Conservation (phyloP, 2,329 filamentous ascomycete genomes). For the Pseudogymnoascus sp. region DNA sequence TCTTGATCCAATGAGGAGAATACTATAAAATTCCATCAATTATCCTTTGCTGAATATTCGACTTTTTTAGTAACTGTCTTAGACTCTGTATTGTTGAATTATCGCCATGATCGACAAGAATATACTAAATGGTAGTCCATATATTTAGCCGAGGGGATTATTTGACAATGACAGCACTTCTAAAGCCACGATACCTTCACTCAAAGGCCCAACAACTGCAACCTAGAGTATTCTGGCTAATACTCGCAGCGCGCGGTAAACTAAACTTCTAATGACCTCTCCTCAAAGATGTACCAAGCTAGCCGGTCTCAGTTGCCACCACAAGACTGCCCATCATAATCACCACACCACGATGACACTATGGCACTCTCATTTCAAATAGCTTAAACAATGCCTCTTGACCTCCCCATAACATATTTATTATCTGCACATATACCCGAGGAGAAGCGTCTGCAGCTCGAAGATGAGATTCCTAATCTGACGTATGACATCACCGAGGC, state of each 20-base stretch:
- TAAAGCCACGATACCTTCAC: background rate
- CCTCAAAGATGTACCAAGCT: background rate
- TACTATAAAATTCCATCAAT: background rate
- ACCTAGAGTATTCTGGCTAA: background rate
- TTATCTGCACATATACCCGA: conserved; percentile 62
- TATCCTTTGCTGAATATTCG: too few relatives aligned
- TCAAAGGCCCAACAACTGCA: background rate
- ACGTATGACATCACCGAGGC: conserved; percentile 70
- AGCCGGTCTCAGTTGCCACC: background rate
- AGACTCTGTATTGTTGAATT: background rate
- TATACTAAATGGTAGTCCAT: background rate
- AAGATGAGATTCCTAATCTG: conserved; percentile 56
- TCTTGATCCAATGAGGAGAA: background rate
- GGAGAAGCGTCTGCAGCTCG: conserved; percentile 56
- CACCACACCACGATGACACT: background rate
- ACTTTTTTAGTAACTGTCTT: background rate
- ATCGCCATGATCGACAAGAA: background rate
- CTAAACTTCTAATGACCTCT: background rate
- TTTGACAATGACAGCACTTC: background rate
- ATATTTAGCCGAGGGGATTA: background rate
- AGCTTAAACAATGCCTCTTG: conserved; percentile 8
- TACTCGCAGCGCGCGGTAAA: background rate
- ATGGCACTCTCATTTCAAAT: background rate
- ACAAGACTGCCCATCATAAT: background rate
- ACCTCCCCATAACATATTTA: conserved; percentile 44